Percentiles rank a stretch among this genome's conserved stretches.
phyloP scores from a whole-genome alignment of 2,329 filamentous ascomycete species.

The Pestalotiopsis sp. region DNA sequence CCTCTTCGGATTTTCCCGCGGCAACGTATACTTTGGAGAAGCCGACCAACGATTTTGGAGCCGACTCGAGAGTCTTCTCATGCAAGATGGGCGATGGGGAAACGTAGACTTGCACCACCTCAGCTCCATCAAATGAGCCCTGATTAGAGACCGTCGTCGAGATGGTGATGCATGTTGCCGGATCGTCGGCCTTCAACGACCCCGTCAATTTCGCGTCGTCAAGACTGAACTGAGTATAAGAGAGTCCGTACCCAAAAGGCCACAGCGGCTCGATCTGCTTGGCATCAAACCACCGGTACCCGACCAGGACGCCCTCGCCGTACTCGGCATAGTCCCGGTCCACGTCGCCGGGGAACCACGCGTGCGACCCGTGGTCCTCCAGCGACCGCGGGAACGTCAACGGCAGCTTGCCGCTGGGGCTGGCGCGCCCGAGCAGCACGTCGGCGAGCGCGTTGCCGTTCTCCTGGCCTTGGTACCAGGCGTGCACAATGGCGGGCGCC shows the following conservation, averaged over 20 bases:
- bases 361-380: neutral
- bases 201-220: neutral
- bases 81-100: neutral
- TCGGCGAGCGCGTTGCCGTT: neutral
- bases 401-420: neutral
- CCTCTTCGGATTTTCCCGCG: neutral
- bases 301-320: neutral
- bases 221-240: neutral
- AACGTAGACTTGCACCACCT: neutral
- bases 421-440: neutral
- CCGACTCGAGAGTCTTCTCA: neutral
- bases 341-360: neutral
- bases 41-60: neutral
- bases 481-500: neutral
- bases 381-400: neutral
- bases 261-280: neutral
- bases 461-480: conserved; percentile 5
- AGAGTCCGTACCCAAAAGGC: neutral
- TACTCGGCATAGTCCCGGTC: neutral
- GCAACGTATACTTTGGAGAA: neutral
- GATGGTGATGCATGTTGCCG: neutral
- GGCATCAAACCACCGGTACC: neutral
- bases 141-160: neutral
- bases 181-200: neutral
- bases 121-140: neutral